Evolutionary conservation across 1,139 yeast species (phyloP), one percentile per base, ranked within the genome.

Genomic region (Arxiozyma heterogenica): DNA sequence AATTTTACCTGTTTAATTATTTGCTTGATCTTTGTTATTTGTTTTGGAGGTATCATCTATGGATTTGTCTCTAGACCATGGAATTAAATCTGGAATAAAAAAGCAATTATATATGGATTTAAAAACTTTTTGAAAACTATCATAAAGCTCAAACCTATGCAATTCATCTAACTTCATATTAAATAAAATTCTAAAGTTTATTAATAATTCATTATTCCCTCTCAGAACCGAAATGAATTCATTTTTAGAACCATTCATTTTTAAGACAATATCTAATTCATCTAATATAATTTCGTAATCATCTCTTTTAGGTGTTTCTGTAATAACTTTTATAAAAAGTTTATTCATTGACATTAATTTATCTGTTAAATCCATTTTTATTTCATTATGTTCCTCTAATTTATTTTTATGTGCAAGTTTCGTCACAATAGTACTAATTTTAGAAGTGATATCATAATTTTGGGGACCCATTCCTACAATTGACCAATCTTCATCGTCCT

Each of bases 401-500:
- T 65, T 65, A 50, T 59, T 61, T 55, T 62, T 66, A 41, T 63
- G 64, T 1, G 67, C 55, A 22, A 65, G 55, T 56, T 62, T 65
- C 41, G 60, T 59, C 6, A 64, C 65, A 12, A 66, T 45, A 1
- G 66, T 54, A 54, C 63, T 64, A 2, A 56, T 49, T 22, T 53
- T 34, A 9, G 58, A 48, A 20, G 58, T 54, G 1, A 65, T 49
- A 3, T 62, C 54, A n/a, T 58, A 49, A 53, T 67, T 68, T 54
- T 67, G 71, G 7, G 69, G 68, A 4, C 71, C 71, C 54, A 64
- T 50, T 1, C 71, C 71, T 3, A 66, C 67, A 9, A 64, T 53
- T 21, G 57, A 51, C 70, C 70, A 66, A 56, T 66, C 65, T 47
- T 60, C 69, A 55, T 67, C 71, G 52, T 65, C 67, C 15, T 66